These are phyloP conservation scores for Nothophaeocryptopus gaeumannii DNA, from an alignment of 2,329 filamentous ascomycete genomes.

Conservation along the genomic window DNA sequence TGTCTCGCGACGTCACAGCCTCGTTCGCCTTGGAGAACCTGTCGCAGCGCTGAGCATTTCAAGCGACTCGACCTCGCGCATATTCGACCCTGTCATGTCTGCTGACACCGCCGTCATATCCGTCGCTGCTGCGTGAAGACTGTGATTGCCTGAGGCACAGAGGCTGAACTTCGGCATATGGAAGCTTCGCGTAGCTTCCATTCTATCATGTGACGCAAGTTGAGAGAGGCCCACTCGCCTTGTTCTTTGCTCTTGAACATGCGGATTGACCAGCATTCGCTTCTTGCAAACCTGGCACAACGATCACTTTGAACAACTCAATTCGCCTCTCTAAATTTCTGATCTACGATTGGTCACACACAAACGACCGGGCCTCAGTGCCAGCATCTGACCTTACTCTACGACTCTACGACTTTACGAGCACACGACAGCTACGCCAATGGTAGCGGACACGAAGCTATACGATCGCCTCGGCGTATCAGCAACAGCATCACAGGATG, in stretches of 20 bases:
- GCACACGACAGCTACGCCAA: slow-evolving; percentile 39
- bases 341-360: slow-evolving; percentile 3
- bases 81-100: too few relatives aligned
- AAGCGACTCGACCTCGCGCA: too few relatives aligned
- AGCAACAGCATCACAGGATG: slow-evolving; percentile 78
- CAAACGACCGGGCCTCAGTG: neutral
- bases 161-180: neutral
- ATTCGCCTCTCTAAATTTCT: slow-evolving; percentile 8
- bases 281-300: slow-evolving; percentile 4
- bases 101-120: too few relatives aligned
- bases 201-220: slow-evolving; percentile 7
- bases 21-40: too few relatives aligned
- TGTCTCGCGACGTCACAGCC: too few relatives aligned
- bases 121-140: too few relatives aligned
- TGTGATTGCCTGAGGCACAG: too few relatives aligned
- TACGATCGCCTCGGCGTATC: slow-evolving; percentile 83
- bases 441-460: slow-evolving; percentile 94
- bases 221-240: neutral
- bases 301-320: slow-evolving; percentile 3
- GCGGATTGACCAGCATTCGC: neutral
- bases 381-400: slow-evolving; percentile 1
- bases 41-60: too few relatives aligned
- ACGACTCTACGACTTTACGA: neutral
- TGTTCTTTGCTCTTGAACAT: slow-evolving; percentile 4
- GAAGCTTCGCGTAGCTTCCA: slow-evolving; percentile 10